Percentiles rank a stretch among this genome's conserved stretches.
Evolutionary conservation across 23 red algal species (phyloP).

Genomic region (Gracilariopsis chorda): DNA sequence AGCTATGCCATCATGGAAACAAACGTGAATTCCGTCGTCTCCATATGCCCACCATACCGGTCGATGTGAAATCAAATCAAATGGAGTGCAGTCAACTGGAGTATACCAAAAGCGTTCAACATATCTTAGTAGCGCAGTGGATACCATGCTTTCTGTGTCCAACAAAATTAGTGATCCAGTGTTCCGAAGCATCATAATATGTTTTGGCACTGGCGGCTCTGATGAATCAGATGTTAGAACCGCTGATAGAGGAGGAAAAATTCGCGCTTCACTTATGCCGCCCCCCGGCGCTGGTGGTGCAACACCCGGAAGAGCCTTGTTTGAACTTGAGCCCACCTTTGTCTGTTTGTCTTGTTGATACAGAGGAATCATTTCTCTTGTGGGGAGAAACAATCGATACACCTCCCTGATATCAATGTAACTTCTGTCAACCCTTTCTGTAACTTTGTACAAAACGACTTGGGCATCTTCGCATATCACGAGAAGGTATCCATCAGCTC

Average conservation of each 20-base stretch:
- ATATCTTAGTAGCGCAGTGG: constrained; percentile 64
- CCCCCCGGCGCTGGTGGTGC: constrained; percentile 58
- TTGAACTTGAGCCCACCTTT: neutral
- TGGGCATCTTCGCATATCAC: constrained; percentile 64
- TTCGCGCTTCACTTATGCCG: constrained; percentile 60
- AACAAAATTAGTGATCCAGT: constrained; percentile 83
- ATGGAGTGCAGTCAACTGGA: constrained; percentile 49
- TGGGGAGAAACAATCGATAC: constrained; percentile 62
- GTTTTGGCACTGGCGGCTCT: constrained; percentile 35
- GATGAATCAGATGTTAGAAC: neutral
- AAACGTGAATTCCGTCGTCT: constrained; percentile 77
- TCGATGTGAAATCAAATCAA: constrained; percentile 57
- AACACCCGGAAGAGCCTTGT: neutral
- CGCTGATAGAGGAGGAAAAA: constrained; percentile 68
- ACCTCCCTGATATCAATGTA: constrained; percentile 55
- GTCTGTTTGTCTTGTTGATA: constrained; percentile 52
- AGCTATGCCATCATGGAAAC: constrained; percentile 64
- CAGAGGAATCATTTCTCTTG: constrained; percentile 44
- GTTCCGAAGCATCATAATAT: constrained; percentile 72
- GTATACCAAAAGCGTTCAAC: constrained; percentile 92
- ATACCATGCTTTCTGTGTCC: constrained; percentile 72
- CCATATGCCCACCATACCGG: constrained; percentile 88
- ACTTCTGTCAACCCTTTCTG: neutral
- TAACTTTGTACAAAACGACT: constrained; percentile 58
- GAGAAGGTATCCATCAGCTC: constrained; percentile 78